Conservation (phyloP, 2,329 filamentous ascomycete species). For the Verticillium alfalfae region DNA sequence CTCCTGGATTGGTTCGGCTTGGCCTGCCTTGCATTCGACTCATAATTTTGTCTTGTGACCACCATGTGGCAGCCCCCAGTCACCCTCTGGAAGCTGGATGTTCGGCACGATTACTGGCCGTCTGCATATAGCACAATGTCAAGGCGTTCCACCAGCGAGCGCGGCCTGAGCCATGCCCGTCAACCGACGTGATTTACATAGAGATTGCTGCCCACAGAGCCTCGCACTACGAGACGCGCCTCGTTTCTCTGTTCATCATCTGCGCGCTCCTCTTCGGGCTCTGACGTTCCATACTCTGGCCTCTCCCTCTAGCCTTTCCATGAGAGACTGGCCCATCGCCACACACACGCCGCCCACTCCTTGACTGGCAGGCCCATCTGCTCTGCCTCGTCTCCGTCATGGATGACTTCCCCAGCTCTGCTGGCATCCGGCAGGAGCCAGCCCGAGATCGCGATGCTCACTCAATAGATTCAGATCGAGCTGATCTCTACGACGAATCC, state of each 20-base stretch:
- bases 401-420: conserved; percentile 20
- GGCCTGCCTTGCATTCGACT: neutral
- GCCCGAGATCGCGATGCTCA: neutral
- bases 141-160: neutral
- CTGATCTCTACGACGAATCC: conserved; percentile 5
- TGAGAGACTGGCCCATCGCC: neutral
- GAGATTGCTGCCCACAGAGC: neutral
- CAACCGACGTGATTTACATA: neutral
- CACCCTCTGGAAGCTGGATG: neutral
- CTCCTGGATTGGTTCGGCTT: neutral
- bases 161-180: neutral
- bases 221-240: neutral
- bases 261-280: neutral
- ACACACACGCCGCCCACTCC: neutral
- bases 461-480: conserved; percentile 15
- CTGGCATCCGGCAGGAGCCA: conserved; percentile 8
- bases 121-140: neutral
- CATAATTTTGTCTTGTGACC: neutral
- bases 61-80: neutral
- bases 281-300: neutral
- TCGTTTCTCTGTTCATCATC: neutral
- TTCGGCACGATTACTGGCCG: neutral
- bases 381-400: conserved; percentile 8
- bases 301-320: neutral
- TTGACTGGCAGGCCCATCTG: neutral